phyloP scores from a whole-genome alignment of 2,329 filamentous ascomycete genomes.

The Claviceps digitariae region DNA sequence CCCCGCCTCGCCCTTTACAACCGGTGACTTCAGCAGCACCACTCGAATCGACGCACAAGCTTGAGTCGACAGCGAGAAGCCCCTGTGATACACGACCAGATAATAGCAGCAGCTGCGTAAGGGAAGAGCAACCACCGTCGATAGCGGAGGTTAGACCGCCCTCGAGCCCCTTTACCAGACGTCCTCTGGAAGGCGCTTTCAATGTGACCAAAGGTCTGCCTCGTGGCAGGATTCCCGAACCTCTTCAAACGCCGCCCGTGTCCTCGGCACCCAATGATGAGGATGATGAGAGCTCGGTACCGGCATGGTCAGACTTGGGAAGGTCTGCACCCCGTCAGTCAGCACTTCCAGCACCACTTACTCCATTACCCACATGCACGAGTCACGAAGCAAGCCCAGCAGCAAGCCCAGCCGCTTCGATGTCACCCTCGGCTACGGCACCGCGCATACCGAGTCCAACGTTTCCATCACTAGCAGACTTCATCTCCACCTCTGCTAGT shows the following conservation, averaged over 20 bases:
- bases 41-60: constrained; percentile 8
- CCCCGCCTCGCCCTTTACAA: constrained; percentile 10
- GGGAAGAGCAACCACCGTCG: constrained; percentile 3
- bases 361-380: constrained; percentile 9
- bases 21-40: constrained; percentile 11
- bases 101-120: constrained; percentile 5
- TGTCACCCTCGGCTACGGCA: constrained; percentile 16
- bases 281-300: neutral
- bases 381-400: neutral
- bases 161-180: constrained; percentile 15
- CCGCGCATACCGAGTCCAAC: constrained; percentile 23
- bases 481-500: constrained; percentile 20
- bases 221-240: constrained; percentile 17
- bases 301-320: constrained; percentile 14
- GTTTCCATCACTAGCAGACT: constrained; percentile 21
- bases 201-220: constrained; percentile 22
- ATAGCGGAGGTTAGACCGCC: constrained; percentile 6
- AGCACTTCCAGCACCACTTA: constrained; percentile 22
- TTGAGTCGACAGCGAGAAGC: constrained; percentile 8
- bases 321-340: constrained; percentile 17
- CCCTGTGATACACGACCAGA: constrained; percentile 11
- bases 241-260: constrained; percentile 4
- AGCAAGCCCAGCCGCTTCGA: constrained; percentile 8
- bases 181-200: constrained; percentile 20
- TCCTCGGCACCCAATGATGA: neutral